Percentiles rank a stretch among this genome's conserved stretches.
Conservation (phyloP, 768 basidiomycete species). For the Steccherinum ochraceum region DNA sequence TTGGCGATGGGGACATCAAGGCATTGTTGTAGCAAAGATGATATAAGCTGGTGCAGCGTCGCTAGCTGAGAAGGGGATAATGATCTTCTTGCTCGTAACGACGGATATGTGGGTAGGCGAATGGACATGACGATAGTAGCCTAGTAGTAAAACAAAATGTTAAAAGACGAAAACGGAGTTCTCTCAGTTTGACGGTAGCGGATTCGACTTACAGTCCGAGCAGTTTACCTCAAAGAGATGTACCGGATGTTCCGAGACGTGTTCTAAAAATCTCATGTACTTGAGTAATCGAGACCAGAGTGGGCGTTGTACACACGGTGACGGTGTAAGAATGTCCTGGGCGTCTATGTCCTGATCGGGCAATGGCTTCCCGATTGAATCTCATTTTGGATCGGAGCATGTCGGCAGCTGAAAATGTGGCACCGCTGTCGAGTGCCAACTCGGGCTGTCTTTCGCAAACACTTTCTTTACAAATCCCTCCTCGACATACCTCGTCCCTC, state of each 20-base stretch:
- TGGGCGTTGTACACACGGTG: neutral
- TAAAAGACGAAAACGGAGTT: no score
- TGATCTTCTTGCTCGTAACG: constrained; percentile 37
- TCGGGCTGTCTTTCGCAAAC: no score
- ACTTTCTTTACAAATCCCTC: no score
- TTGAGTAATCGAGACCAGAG: no score
- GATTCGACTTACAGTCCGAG: no score
- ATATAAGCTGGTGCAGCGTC: constrained; percentile 41
- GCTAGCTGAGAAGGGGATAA: constrained; percentile 48
- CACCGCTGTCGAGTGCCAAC: no score
- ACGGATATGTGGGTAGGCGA: constrained; percentile 52
- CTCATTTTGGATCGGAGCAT: neutral
- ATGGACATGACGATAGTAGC: no score
- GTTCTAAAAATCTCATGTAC: neutral
- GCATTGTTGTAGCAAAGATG: constrained; percentile 37
- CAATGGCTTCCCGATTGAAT: neutral
- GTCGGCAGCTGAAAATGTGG: neutral
- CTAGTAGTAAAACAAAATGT: no score
- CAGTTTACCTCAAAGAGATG: no score
- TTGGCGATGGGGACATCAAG: constrained; percentile 44
- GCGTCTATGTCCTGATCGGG: neutral
- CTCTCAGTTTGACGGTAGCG: no score
- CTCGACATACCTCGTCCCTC: no score
- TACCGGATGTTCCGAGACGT: neutral
- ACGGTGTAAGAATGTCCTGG: neutral